Conservation (phyloP, 306 rosid species). For the Vigna trinervia region DNA sequence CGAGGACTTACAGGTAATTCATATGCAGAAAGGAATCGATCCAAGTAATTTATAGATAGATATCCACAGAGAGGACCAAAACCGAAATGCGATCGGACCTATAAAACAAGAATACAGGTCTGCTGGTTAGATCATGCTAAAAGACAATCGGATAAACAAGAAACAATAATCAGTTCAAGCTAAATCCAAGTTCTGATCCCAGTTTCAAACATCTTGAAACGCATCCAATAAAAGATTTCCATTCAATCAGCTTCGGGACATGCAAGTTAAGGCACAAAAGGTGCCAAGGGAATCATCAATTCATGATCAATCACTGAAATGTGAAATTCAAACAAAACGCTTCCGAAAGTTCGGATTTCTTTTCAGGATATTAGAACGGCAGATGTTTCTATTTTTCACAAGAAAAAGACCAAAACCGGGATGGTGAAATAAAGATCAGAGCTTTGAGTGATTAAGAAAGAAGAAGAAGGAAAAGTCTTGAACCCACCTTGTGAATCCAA, state of each 20-base stretch:
- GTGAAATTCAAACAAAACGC: constrained; percentile 30
- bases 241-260: constrained; percentile 33
- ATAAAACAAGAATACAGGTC: constrained; percentile 29
- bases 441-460: constrained; percentile 23
- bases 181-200: constrained; percentile 1
- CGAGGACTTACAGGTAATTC: constrained; percentile 85
- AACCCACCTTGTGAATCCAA: constrained; percentile 91
- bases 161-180: constrained; percentile 6
- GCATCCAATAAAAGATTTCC: not conserved
- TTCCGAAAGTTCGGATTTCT: constrained; percentile 20
- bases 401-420: constrained; percentile 1
- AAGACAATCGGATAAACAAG: constrained; percentile 23
- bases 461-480: constrained; percentile 34
- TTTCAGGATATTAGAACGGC: constrained; percentile 27
- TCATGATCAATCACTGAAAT: constrained; percentile 40
- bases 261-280: constrained; percentile 17
- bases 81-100: constrained; percentile 78
- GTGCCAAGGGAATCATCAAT: constrained; percentile 24
- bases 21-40: constrained; percentile 84
- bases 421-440: constrained; percentile 34
- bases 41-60: constrained; percentile 87
- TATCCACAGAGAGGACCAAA: constrained; percentile 88
- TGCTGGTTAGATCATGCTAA: constrained; percentile 24
- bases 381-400: constrained; percentile 18
- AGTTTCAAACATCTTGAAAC: constrained; percentile 21